Evolutionary conservation across 1,139 yeast genomes (phyloP).

Genomic region (Meyerozyma sp.): DNA sequence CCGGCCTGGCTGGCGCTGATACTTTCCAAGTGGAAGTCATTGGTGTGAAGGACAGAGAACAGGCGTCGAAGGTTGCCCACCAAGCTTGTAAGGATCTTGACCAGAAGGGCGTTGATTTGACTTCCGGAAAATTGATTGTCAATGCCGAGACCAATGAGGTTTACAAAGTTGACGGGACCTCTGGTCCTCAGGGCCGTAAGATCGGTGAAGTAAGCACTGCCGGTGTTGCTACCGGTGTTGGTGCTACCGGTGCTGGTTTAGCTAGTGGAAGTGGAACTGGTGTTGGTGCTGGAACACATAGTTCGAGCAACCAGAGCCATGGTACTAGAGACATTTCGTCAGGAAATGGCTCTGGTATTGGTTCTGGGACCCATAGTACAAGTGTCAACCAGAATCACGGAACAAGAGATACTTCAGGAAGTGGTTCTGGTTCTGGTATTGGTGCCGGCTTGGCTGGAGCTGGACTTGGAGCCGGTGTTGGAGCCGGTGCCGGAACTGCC

Average conservation of each 20-base stretch:
- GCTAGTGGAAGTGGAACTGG: slow-evolving; percentile 1
- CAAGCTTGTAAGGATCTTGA: slow-evolving; percentile 30
- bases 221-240: background rate
- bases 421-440: no score
- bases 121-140: slow-evolving; percentile 31
- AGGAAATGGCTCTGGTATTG: slow-evolving; percentile 2
- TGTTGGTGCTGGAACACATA: slow-evolving; percentile 4
- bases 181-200: background rate
- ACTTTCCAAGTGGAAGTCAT: slow-evolving; percentile 32
- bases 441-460: slow-evolving; percentile 1
- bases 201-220: background rate
- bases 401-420: no score
- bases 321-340: no score
- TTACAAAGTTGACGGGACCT: slow-evolving; percentile 2
- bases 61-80: slow-evolving; percentile 32
- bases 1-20: slow-evolving; percentile 3
- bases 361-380: background rate
- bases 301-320: background rate
- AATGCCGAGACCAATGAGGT: slow-evolving; percentile 24
- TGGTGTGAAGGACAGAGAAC: slow-evolving; percentile 28
- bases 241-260: no score
- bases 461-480: slow-evolving; percentile 2
- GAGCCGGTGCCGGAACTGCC: slow-evolving; percentile 5
- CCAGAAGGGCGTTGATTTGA: slow-evolving; percentile 30
- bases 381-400: no score